These are phyloP conservation scores for Sporothrix globosa DNA, from an alignment of 2,329 filamentous ascomycete species.

Conservation along the genomic window DNA sequence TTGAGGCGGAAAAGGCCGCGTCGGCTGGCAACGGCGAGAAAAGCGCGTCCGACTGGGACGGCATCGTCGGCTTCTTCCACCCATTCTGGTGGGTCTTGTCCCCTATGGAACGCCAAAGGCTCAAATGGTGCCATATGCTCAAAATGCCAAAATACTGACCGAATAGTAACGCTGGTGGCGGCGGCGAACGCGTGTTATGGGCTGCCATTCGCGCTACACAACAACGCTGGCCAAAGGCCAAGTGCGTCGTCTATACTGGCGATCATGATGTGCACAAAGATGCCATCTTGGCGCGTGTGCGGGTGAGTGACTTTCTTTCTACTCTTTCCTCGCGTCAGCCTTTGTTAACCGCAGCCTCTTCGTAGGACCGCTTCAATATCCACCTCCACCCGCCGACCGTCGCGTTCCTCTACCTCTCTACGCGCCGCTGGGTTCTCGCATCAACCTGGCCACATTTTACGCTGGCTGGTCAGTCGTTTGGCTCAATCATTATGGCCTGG, in stretches of 20 bases:
- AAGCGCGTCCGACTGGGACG: slow-evolving; percentile 69
- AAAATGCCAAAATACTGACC: slow-evolving; percentile 30
- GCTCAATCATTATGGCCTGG: slow-evolving; percentile 83
- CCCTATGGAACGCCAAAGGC: too few species aligned
- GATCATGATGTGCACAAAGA: slow-evolving; percentile 86
- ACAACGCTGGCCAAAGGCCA: slow-evolving; percentile 81
- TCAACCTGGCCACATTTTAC: slow-evolving; percentile 92
- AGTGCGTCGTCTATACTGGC: slow-evolving; percentile 92
- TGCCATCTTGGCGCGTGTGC: slow-evolving; percentile 74
- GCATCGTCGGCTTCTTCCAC: slow-evolving; percentile 94
- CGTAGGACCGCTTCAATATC: slow-evolving; percentile 86
- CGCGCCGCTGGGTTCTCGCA: slow-evolving; percentile 80
- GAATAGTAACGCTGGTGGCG: slow-evolving; percentile 85
- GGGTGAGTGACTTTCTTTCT: slow-evolving; percentile 53
- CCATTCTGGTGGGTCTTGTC: slow-evolving; percentile 76
- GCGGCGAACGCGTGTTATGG: slow-evolving; percentile 95
- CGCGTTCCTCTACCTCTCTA: slow-evolving; percentile 87
- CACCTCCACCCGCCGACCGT: slow-evolving; percentile 79
- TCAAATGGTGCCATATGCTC: too few species aligned
- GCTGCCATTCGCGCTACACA: slow-evolving; percentile 92
- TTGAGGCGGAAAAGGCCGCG: slow-evolving; percentile 54
- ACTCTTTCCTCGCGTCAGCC: background rate
- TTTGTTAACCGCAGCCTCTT: slow-evolving; percentile 14
- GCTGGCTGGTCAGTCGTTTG: slow-evolving; percentile 88
- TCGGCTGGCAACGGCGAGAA: slow-evolving; percentile 47